Evolutionary conservation across 139 green algal species (phyloP), one percentile per base, ranked within the genome.

Genomic region (Chlorella sorokiniana): DNA sequence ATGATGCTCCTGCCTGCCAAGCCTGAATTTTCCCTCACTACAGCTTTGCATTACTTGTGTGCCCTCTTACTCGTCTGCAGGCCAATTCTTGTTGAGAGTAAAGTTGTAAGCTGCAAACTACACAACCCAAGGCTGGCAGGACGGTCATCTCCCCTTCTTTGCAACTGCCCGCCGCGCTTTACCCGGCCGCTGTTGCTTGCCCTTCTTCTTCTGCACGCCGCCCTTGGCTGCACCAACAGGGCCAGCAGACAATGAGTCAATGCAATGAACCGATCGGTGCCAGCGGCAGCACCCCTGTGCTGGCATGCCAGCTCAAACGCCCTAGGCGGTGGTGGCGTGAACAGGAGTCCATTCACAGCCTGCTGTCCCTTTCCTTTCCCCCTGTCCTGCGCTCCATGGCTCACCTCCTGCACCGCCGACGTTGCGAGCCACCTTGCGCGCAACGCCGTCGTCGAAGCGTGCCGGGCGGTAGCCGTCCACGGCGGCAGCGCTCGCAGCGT

Each of bases 401-500:
- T n/a, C n/a, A n/a, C 75, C 38, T 23, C 52, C 79, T 69, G 54
- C 71, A 25, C 65, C 31, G 63, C 35, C 14, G 56, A 65, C 29
- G 18, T 65, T 52, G 25, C 63, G 22, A 23, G 42, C 33, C 54
- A 45, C 51, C 44, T 74, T 78, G 31, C 52, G 45, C 33, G 25
- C 54, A 0, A 85, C 23, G 23, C 70, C 76, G 23, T 86, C 82
- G 51, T 80, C 73, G 68, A 86, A 86, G 38, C 71, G 65, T 16
- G 80, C 69, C 1, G 84, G 84, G 42, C 84, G 85, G 88, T 90
- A 96, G n/a, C 79, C 74, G 51, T 89, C 83, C 93, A 97, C 95
- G 84, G 96, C 88, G 16, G 91, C 93, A 6, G 93, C 86, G 3
- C 88, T 95, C 41, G 81, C 84, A 0, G 93, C 92, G 74, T 98